Evolutionary conservation across 139 green algal species (phyloP).

Genomic region (Limnomonas spitsbergensis): DNA sequence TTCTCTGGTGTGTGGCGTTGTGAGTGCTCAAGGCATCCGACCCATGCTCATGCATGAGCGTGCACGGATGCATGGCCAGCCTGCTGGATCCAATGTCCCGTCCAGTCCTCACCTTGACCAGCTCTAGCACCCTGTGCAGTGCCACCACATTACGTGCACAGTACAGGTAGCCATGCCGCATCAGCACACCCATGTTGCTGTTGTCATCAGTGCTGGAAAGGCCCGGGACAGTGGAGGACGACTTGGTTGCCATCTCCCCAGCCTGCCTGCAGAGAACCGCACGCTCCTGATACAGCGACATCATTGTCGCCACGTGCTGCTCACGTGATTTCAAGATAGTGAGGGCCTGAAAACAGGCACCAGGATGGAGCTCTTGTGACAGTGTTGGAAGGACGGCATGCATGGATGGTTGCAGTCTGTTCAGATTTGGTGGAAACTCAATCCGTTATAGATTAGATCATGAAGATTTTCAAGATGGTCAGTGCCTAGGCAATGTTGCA

Average conservation of each 20-base stretch:
- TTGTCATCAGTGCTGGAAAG: slow-evolving; percentile 20
- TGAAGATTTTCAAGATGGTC: too few relatives aligned
- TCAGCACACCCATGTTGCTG: slow-evolving; percentile 32
- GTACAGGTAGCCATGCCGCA: slow-evolving; percentile 43
- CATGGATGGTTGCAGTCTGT: too few relatives aligned
- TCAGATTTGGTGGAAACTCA: too few relatives aligned
- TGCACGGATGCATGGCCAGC: not conserved
- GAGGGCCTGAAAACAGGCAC: slow-evolving; percentile 26
- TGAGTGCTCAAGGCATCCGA: too few relatives aligned
- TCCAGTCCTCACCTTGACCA: slow-evolving; percentile 27
- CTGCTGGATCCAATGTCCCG: not conserved
- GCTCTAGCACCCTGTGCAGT: slow-evolving; percentile 30
- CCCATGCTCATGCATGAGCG: too few relatives aligned
- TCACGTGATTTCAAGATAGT: slow-evolving; percentile 31
- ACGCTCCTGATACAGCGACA: slow-evolving; percentile 32
- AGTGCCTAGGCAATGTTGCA: too few relatives aligned
- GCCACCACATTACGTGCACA: slow-evolving; percentile 35
- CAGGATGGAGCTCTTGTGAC: not conserved
- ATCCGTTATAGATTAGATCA: too few relatives aligned
- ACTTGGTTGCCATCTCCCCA: slow-evolving; percentile 22
- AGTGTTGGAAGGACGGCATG: too few relatives aligned
- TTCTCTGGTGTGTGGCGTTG: too few relatives aligned
- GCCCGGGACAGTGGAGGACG: not conserved
- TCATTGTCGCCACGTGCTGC: slow-evolving; percentile 32
- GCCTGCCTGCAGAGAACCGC: slow-evolving; percentile 27